Percentiles rank a stretch among this genome's conserved stretches.
Evolutionary conservation across 192 early-diverging fungal species (phyloP).

Genomic region (Martensiomyces pterosporus): DNA sequence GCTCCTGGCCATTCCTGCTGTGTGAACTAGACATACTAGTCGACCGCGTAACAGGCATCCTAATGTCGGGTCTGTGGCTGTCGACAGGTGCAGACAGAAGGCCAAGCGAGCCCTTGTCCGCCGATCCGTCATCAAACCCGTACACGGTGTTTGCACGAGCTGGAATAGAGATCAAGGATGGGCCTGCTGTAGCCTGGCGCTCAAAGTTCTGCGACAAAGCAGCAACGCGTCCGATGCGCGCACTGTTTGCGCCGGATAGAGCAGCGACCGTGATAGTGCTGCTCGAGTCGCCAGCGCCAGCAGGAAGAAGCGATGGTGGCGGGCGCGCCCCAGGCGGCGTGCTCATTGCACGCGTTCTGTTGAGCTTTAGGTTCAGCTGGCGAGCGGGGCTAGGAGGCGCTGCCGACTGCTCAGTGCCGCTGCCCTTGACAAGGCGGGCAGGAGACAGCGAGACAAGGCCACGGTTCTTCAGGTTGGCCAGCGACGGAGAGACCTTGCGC

Average conservation of each 20-base stretch:
- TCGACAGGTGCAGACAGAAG: slow-evolving; percentile 34
- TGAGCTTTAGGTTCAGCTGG: slow-evolving; percentile 4
- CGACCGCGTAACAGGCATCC: slow-evolving; percentile 27
- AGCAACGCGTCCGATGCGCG: slow-evolving; percentile 47
- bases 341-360: slow-evolving; percentile 38
- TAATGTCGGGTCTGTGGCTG: slow-evolving; percentile 2
- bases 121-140: background rate
- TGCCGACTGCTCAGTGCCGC: background rate
- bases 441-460: slow-evolving; percentile 40
- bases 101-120: slow-evolving; percentile 4
- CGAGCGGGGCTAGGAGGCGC: slow-evolving; percentile 1
- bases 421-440: slow-evolving; percentile 12
- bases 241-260: slow-evolving; percentile 7
- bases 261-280: background rate
- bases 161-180: slow-evolving; percentile 26
- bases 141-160: slow-evolving; percentile 6
- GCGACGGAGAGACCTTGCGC: slow-evolving; percentile 45
- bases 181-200: slow-evolving; percentile 11
- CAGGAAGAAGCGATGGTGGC: slow-evolving; percentile 8
- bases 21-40: slow-evolving; percentile 48
- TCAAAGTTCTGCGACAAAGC: slow-evolving; percentile 51
- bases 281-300: background rate
- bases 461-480: slow-evolving; percentile 36
- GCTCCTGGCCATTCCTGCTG: slow-evolving; percentile 37
- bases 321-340: slow-evolving; percentile 35